Evolutionary conservation across 371 early-diverging fungal species (phyloP), one percentile per base, ranked within the genome.

Genomic region (Dichotomocladium elegans): DNA sequence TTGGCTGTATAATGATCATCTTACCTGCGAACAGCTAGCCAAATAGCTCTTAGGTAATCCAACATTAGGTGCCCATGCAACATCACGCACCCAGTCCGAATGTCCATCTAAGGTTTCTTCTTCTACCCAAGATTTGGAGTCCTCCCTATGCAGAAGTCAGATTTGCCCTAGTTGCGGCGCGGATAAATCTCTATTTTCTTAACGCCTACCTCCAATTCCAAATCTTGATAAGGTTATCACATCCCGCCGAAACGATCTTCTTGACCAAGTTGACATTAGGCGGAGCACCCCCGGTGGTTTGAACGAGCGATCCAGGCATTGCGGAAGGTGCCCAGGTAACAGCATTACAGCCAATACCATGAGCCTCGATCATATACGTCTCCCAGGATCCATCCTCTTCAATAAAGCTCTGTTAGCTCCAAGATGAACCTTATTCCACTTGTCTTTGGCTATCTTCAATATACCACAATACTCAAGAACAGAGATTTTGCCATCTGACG

Each of bases 51-150:
- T 83, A 30, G 94, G 88, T 5, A 96, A 80, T 5, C 99, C 99
- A 55, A 94, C 84, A 66, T 86, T 93, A 22, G 99, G 99, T 26
- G 98, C 97, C 82, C 90, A 98, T 17, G 95, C 90, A 41, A 98
- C 93, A 70, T 97, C 99, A 17, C 99, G 85, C n/a, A 98, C 96
- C 99, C 99, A 98, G 68, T 98, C 98, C 17, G 86, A 80, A 69
- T 98, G 99, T 0, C 92, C 95, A 47, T 91, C 90, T 40, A 98
- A 82, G 7, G 79, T 79, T 12, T 83, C 82, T 51, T 92, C 93
- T 76, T 87, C 80, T 68, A 83, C 85, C 83, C 88, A 90, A 2
- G 77, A 66, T 60, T 87, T 85, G 21, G 72, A 64, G 28, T 90
- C 91, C 43, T 93, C 91, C 28, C 86, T 88, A 53, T 21, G 4